Conservation (phyloP, 1,284 basidiomycete genomes). For the Ceratorhiza oryzae-sativae region DNA sequence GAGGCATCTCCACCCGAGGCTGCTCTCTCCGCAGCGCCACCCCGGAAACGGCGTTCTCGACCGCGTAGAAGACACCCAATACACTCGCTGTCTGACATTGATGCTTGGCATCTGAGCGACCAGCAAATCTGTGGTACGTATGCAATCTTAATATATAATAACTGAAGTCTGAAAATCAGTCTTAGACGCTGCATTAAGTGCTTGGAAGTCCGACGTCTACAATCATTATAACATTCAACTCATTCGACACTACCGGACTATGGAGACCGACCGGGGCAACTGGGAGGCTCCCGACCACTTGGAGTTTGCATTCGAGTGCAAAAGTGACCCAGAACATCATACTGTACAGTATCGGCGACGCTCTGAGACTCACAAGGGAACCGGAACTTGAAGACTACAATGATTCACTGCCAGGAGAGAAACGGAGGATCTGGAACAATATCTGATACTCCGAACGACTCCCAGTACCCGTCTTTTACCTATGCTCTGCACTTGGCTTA, state of each 20-base stretch:
- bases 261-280: not conserved
- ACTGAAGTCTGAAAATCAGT: not conserved
- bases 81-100: not conserved
- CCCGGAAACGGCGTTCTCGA: not conserved
- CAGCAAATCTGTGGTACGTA: not conserved
- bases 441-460: not conserved
- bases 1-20: not conserved
- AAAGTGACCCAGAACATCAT: not conserved
- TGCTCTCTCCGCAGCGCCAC: not conserved
- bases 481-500: not conserved
- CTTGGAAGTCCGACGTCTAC: not conserved
- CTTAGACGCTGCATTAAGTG: not conserved
- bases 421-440: not conserved
- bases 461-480: not conserved
- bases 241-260: not conserved
- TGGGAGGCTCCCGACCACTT: slow-evolving; percentile 3
- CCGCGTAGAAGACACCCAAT: not conserved
- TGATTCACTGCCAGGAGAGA: not conserved
- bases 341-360: not conserved
- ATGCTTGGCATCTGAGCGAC: not conserved
- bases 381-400: not conserved
- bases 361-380: not conserved
- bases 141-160: not conserved
- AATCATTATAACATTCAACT: not conserved
- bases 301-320: not conserved